Percentiles rank a stretch among this genome's conserved stretches.
phyloP scores from a whole-genome alignment of 805 yeast species.

The Kodamaea jinghongensis region DNA sequence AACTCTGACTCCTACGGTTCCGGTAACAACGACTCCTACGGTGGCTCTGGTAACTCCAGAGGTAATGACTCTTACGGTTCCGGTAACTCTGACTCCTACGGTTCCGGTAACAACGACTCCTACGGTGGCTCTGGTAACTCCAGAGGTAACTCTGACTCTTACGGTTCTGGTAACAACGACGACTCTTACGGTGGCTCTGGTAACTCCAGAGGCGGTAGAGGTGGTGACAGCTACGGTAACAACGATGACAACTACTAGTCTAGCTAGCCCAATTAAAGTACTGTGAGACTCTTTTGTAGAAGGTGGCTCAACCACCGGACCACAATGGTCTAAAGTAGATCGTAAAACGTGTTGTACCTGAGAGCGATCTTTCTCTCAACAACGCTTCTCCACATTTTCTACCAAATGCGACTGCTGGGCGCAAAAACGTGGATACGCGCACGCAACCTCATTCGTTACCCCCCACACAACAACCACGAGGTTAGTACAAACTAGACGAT shows the following conservation, averaged over 20 bases:
- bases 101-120: conserved; percentile 16
- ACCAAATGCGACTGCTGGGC: no score
- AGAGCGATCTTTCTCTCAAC: no score
- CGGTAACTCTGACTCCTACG: conserved; percentile 19
- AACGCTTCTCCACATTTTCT: no score
- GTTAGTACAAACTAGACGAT: no score
- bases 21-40: conserved; percentile 21
- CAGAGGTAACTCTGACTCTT: conserved; percentile 18
- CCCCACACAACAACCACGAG: no score
- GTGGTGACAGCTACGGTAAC: conserved; percentile 17
- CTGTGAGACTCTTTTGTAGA: no score
- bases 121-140: conserved; percentile 19
- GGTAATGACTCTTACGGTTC: conserved; percentile 17
- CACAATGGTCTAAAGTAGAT: no score
- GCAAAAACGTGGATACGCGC: no score
- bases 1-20: conserved; percentile 14
- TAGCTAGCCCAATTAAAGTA: no score
- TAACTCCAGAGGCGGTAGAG: conserved; percentile 14
- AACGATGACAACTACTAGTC: conserved; percentile 10
- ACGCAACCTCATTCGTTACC: no score
- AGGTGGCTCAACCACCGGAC: no score
- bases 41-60: conserved; percentile 16
- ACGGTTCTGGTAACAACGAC: conserved; percentile 20
- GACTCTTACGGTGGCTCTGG: conserved; percentile 13
- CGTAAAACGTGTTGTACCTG: no score